These are phyloP conservation scores for Volvox africanus DNA, from an alignment of 139 green algal species.

Conservation along the genomic window DNA sequence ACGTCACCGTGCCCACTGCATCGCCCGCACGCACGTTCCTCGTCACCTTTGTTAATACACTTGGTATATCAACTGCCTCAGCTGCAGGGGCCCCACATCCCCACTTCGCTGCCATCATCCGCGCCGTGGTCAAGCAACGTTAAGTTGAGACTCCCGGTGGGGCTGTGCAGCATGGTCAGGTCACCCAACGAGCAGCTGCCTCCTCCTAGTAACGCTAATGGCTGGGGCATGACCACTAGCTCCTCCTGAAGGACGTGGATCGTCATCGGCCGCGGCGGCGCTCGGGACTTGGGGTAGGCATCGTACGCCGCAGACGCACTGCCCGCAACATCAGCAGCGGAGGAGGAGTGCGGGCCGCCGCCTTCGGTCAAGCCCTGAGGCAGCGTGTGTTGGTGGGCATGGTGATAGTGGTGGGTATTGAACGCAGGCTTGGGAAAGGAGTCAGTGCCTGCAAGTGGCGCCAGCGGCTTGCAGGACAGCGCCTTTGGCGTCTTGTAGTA, in stretches of 20 bases:
- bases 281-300: not conserved
- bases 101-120: no score
- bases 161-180: constrained; percentile 17
- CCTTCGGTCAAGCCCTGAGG: no score
- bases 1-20: no score
- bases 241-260: constrained; percentile 44
- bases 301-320: not conserved
- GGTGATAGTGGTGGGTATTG: not conserved
- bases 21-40: no score
- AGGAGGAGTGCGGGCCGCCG: not conserved
- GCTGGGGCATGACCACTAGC: not conserved
- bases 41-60: no score
- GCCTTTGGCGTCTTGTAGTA: constrained; percentile 41
- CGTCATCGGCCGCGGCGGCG: not conserved
- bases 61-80: no score
- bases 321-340: not conserved
- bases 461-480: not conserved
- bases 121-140: not conserved
- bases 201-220: not conserved
- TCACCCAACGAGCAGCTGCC: not conserved
- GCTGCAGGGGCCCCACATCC: no score
- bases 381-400: not conserved
- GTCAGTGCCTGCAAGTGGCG: not conserved
- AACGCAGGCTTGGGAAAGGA: not conserved
- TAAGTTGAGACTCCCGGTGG: constrained; percentile 12